Percentiles rank a stretch among this genome's conserved stretches.
phyloP scores from a whole-genome alignment of 2,329 filamentous ascomycete species.

The Ascochyta pisi region DNA sequence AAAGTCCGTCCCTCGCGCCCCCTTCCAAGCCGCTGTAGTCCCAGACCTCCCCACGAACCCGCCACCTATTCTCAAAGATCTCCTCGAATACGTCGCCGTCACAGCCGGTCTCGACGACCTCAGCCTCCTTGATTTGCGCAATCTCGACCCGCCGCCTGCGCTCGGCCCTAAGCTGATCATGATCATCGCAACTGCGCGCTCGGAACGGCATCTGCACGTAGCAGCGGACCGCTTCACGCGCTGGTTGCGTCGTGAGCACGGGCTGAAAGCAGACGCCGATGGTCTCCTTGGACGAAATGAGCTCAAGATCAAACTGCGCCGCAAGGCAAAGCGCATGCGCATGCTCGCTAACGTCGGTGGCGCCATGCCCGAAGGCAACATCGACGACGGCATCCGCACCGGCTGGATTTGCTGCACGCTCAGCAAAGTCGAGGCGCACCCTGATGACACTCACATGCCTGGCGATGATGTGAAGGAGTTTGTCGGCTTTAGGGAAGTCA shows the following conservation, averaged over 20 bases:
- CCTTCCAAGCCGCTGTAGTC: constrained; percentile 61
- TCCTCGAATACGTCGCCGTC: constrained; percentile 80
- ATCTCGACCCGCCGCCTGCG: constrained; percentile 83
- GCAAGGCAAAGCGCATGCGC: constrained; percentile 81
- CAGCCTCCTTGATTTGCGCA: constrained; percentile 79
- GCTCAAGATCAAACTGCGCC: constrained; percentile 82
- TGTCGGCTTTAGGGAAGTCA: constrained; percentile 75
- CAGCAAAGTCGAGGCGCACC: constrained; percentile 69
- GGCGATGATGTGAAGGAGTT: constrained; percentile 59
- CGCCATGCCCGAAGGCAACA: constrained; percentile 59
- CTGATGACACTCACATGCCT: constrained; percentile 42
- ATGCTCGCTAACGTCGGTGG: constrained; percentile 75
- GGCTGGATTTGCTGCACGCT: constrained; percentile 97
- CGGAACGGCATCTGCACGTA: constrained; percentile 91
- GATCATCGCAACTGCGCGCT: constrained; percentile 89
- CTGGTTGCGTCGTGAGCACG: constrained; percentile 78
- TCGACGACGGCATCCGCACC: constrained; percentile 87
- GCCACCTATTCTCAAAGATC: constrained; percentile 72
- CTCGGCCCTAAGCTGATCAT: constrained; percentile 89
- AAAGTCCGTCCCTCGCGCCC: constrained; percentile 37
- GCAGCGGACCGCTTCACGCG: constrained; percentile 88
- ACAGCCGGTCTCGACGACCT: constrained; percentile 88
- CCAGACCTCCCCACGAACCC: constrained; percentile 71
- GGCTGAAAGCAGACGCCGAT: constrained; percentile 79
- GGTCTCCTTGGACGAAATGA: constrained; percentile 90